Evolutionary conservation across 2,329 filamentous ascomycete species (phyloP), one percentile per base, ranked within the genome.

Genomic region (Tolypocladium tundrense): DNA sequence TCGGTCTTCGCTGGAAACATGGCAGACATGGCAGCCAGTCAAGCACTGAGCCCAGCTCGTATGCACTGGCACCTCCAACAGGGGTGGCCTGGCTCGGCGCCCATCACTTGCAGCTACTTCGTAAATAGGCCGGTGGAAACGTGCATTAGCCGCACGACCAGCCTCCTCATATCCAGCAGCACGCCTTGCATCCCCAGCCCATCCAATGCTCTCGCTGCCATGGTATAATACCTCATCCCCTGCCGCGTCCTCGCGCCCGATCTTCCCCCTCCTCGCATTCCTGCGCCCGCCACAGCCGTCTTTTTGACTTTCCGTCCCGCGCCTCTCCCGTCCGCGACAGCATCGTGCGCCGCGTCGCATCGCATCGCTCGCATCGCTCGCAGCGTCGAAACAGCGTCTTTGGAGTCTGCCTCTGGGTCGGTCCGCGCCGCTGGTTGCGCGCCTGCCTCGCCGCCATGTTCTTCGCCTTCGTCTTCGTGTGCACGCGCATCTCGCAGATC

Each of bases 381-480:
- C 48, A 31, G 3, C 48, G 9, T 37, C 35, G 35, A 13, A 5
- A 14, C 35, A 14, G 11, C 35, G 35, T 14, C 35, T 5, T 1
- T 5, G 5, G 11, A 14, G 11, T 1, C 35, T 19, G 27, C 11
- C 24, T 6, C 31, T 6, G 7, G 5, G 27, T 6, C 27, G 16
- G 33, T 51, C 48, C 48, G 48, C 48, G 48, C 27, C 48, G 48
- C 48, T 27, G 48, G 27, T 51, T 51, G 48, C 27, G 48, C 48
- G 48, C 48, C 45, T 2, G 11, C 16, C 6, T 16, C 27, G 64
- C 63, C 73, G 73, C 66, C 64, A 87, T 87, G 84, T 61, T 86
- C 51, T 86, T 85, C 73, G 83, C 81, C 62, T 68, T 87, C 62
- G 74, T 85, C 64, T 87, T 87, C 72, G 76, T 82, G 70, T 81